phyloP scores from a whole-genome alignment of 345 rosid species.

The Aquilaria malaccensis region DNA sequence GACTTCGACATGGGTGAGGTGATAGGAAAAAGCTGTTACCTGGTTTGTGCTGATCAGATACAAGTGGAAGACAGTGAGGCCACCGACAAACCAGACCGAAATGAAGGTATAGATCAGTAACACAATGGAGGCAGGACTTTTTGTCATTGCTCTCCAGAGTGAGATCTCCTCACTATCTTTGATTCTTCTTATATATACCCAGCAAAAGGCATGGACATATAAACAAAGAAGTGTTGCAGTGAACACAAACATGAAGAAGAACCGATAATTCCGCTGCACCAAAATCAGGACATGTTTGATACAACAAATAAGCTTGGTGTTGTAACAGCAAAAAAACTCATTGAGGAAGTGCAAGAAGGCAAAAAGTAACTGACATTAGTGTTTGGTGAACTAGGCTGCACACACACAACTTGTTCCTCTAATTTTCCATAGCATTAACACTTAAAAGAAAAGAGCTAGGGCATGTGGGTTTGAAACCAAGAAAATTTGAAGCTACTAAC shows the following conservation, averaged over 20 bases:
- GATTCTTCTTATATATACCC: conserved; percentile 69
- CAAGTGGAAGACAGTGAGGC: conserved; percentile 70
- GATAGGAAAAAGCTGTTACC: conserved; percentile 29
- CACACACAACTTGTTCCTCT: too few species aligned
- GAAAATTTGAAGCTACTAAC: too few species aligned
- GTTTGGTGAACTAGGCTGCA: too few species aligned
- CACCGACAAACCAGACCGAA: conserved; percentile 92
- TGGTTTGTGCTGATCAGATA: conserved; percentile 90
- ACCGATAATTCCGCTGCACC: conserved; percentile 93
- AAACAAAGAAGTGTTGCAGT: conserved; percentile 73
- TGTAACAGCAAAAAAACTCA: too few species aligned
- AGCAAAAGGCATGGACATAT: conserved; percentile 81
- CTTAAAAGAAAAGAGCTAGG: too few species aligned
- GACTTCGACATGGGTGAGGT: too few species aligned
- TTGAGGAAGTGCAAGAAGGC: too few species aligned
- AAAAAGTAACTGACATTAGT: too few species aligned
- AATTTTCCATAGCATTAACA: too few species aligned
- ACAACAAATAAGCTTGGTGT: too few species aligned
- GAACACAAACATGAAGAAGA: conserved; percentile 87
- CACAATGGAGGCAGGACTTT: conserved; percentile 84
- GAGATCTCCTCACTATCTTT: conserved; percentile 51
- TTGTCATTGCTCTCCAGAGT: conserved; percentile 75
- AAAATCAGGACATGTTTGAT: conserved; percentile 6
- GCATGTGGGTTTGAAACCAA: too few species aligned
- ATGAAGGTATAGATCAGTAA: conserved; percentile 68